phyloP scores from a whole-genome alignment of 257 asterid genomes.

The Rauvolfia tetraphylla region DNA sequence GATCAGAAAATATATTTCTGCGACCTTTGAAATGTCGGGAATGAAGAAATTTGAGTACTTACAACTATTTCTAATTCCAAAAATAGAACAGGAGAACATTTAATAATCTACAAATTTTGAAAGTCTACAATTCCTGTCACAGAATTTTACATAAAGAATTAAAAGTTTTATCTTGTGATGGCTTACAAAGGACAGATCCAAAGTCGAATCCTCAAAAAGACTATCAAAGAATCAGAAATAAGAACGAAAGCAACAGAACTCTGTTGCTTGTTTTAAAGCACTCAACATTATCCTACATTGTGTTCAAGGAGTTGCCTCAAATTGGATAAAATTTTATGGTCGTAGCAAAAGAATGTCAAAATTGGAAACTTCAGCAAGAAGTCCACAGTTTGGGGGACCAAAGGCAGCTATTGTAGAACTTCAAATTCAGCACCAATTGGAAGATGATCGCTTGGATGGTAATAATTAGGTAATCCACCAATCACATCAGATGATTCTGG shows the following conservation, averaged over 20 bases:
- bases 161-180: too few species aligned
- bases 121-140: not conserved
- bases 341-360: not conserved
- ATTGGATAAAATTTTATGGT: not conserved
- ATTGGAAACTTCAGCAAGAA: not conserved
- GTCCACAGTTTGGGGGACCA: not conserved
- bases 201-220: too few species aligned
- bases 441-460: slow-evolving; percentile 94
- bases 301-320: not conserved
- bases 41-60: not conserved
- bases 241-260: not conserved
- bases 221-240: not conserved
- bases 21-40: too few species aligned
- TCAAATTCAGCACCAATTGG: slow-evolving; percentile 93
- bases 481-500: slow-evolving; percentile 54
- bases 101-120: not conserved
- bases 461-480: slow-evolving; percentile 83
- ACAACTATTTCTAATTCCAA: too few species aligned
- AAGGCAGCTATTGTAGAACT: slow-evolving; percentile 23
- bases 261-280: not conserved
- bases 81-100: not conserved
- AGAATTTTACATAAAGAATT: too few species aligned
- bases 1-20: too few species aligned
- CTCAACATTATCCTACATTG: not conserved
- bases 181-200: too few species aligned